phyloP scores from a whole-genome alignment of 345 rosid species.

The Odontarrhena argentea region DNA sequence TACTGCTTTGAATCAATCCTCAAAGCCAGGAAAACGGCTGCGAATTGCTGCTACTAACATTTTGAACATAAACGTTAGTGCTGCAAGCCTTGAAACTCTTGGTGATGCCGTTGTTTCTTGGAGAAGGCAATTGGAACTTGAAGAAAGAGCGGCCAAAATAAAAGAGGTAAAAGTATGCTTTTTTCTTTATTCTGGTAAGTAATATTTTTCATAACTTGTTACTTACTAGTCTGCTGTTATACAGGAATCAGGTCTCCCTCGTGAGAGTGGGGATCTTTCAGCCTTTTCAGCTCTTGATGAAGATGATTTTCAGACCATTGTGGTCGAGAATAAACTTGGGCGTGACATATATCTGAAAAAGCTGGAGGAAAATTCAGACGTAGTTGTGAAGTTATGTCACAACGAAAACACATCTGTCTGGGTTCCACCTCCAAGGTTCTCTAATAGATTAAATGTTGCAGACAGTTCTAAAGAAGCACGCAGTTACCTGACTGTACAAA shows the following conservation, averaged over 20 bases:
- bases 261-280: conserved; percentile 58
- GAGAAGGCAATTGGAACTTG: conserved; percentile 90
- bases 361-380: conserved; percentile 63
- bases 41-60: conserved; percentile 83
- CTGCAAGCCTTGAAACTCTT: conserved; percentile 81
- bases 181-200: conserved; percentile 12
- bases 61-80: conserved; percentile 82
- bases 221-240: conserved; percentile 31
- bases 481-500: conserved; percentile 68
- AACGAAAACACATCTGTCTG: conserved; percentile 64
- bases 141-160: conserved; percentile 72
- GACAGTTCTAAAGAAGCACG: conserved; percentile 81
- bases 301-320: conserved; percentile 85
- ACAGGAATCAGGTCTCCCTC: conserved; percentile 62
- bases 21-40: conserved; percentile 76
- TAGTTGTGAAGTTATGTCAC: conserved; percentile 59
- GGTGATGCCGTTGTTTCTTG: conserved; percentile 80
- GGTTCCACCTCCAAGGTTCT: conserved; percentile 96
- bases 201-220: not conserved
- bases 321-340: conserved; percentile 89
- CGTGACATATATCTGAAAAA: conserved; percentile 77
- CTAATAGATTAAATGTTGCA: conserved; percentile 77
- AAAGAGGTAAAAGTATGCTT: conserved; percentile 58
- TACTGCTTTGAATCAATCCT: conserved; percentile 54
- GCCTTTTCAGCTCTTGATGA: conserved; percentile 89